Evolutionary conservation across 2,329 filamentous ascomycete genomes (phyloP).

Genomic region (Fusarium protoensiforme): DNA sequence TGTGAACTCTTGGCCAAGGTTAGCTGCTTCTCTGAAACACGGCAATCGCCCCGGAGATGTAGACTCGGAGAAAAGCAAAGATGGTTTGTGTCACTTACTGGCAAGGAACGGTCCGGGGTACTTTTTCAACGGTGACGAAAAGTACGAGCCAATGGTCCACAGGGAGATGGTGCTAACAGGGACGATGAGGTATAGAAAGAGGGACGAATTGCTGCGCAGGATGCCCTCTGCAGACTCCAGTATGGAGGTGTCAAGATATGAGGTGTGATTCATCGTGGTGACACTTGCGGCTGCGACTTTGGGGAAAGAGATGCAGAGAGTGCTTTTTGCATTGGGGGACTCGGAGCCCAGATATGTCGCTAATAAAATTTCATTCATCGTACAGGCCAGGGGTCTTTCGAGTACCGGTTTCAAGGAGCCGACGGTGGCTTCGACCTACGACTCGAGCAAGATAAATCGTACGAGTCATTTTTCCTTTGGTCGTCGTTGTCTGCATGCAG

Average conservation of each 20-base stretch:
- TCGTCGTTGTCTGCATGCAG: background rate
- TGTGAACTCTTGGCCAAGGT: constrained; percentile 39
- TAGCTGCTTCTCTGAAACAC: background rate
- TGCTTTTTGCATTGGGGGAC: background rate
- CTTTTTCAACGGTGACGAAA: constrained; percentile 40
- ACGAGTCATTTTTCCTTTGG: background rate
- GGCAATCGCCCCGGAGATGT: background rate
- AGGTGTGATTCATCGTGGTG: constrained; percentile 13
- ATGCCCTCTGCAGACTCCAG: background rate
- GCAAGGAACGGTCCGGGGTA: constrained; percentile 49
- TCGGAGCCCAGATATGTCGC: background rate
- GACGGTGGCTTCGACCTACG: background rate
- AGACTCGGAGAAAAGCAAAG: background rate
- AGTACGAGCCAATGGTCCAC: constrained; percentile 23
- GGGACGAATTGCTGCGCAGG: background rate
- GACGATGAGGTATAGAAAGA: constrained; percentile 8
- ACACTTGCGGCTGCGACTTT: background rate
- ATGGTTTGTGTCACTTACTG: constrained; percentile 28
- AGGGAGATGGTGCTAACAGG: constrained; percentile 6
- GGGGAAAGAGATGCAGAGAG: background rate
- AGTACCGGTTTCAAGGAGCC: background rate
- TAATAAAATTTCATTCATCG: background rate
- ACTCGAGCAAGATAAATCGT: background rate
- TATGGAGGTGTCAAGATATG: background rate
- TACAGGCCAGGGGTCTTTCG: background rate